phyloP scores from a whole-genome alignment of 148 eudicot species.

The Nepenthes mirabilis region DNA sequence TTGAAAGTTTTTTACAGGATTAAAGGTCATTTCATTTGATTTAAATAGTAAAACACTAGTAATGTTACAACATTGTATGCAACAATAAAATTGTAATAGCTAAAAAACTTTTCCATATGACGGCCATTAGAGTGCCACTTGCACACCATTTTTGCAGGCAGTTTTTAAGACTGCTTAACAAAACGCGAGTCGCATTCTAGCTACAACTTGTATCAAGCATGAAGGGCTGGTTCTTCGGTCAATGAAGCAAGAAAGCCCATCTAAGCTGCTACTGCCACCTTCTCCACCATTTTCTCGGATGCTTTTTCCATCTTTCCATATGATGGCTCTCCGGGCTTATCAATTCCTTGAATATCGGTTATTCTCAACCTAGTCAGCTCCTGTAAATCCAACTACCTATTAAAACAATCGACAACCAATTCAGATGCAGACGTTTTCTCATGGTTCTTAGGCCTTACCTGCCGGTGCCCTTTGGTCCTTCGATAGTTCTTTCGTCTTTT shows the following conservation, averaged over 20 bases:
- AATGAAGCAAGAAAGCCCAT: background rate
- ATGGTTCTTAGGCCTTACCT: slow-evolving; percentile 35
- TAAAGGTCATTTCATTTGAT: too few species aligned
- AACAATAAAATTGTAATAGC: too few species aligned
- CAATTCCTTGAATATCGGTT: slow-evolving; percentile 75
- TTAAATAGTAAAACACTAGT: too few species aligned
- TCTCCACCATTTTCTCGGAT: slow-evolving; percentile 31
- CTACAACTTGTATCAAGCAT: too few species aligned
- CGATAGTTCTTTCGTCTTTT: slow-evolving; percentile 96
- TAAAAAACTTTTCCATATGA: too few species aligned
- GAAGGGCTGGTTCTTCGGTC: background rate
- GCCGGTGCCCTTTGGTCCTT: slow-evolving; percentile 85
- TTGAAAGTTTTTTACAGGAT: too few species aligned
- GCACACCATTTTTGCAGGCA: background rate
- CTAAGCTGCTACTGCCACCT: slow-evolving; percentile 40
- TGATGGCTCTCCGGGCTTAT: slow-evolving; percentile 43
- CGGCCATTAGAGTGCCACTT: background rate
- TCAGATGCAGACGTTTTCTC: background rate
- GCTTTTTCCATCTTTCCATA: slow-evolving; percentile 22
- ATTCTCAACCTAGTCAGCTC: slow-evolving; percentile 89
- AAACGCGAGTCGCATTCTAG: too few species aligned
- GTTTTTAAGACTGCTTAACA: too few species aligned
- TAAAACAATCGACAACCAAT: background rate
- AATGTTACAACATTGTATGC: too few species aligned
- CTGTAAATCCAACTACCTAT: slow-evolving; percentile 20